Conservation (phyloP, 768 basidiomycete genomes). For the Chalciporus piperatus region DNA sequence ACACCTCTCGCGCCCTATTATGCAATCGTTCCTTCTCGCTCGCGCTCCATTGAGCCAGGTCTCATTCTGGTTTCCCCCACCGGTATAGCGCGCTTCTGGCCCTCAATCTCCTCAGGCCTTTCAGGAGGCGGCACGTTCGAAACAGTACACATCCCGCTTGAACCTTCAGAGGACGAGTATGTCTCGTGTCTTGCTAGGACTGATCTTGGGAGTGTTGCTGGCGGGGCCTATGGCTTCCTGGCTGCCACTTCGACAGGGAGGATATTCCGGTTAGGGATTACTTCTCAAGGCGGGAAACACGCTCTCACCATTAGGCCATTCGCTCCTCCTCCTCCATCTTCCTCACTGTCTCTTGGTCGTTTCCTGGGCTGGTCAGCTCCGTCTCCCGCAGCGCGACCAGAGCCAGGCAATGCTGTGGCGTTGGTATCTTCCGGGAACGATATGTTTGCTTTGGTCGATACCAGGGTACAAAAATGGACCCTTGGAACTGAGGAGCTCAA, state of each 20-base stretch:
- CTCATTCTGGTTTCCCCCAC: slow-evolving; percentile 71
- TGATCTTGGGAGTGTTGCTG: slow-evolving; percentile 45
- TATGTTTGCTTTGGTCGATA: slow-evolving; percentile 69
- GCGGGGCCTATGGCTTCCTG: slow-evolving; percentile 40
- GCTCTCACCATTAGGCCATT: slow-evolving; percentile 60
- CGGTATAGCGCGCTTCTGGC: slow-evolving; percentile 84
- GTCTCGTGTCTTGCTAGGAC: slow-evolving; percentile 66
- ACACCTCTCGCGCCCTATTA: slow-evolving; percentile 50
- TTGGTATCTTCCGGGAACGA: slow-evolving; percentile 53
- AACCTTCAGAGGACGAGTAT: slow-evolving; percentile 48
- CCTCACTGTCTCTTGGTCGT: slow-evolving; percentile 42
- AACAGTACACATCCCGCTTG: slow-evolving; percentile 44
- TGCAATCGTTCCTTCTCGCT: slow-evolving; percentile 62
- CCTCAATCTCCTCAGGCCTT: slow-evolving; percentile 78
- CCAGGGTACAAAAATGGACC: slow-evolving; percentile 66
- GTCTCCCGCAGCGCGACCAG: slow-evolving; percentile 38
- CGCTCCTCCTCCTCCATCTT: slow-evolving; percentile 45
- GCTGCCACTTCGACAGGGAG: slow-evolving; percentile 65
- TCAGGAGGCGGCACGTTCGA: slow-evolving; percentile 71
- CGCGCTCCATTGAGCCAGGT: slow-evolving; percentile 64
- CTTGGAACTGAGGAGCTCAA: slow-evolving; percentile 53
- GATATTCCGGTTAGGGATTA: slow-evolving; percentile 61
- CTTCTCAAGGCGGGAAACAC: slow-evolving; percentile 67
- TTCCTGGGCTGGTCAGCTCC: slow-evolving; percentile 42
- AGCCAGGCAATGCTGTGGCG: slow-evolving; percentile 62